Evolutionary conservation across 1,284 basidiomycete genomes (phyloP), one percentile per base, ranked within the genome.

Genomic region (Inonotus obliquus): DNA sequence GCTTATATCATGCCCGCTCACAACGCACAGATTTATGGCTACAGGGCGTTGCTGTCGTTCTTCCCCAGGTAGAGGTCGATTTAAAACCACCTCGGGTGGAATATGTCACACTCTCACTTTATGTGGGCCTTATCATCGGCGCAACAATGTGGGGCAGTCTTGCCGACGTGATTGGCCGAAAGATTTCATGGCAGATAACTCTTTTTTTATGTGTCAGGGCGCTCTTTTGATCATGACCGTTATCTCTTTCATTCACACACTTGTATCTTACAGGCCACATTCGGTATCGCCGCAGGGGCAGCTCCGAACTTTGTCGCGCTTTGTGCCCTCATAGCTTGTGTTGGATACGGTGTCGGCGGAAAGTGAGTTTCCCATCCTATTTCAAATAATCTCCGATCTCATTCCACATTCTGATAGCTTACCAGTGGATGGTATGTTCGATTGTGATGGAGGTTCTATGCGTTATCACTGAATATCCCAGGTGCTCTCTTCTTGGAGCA

Each of bases 271-370:
- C 21, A 62, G 61, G 61, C 81, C 32, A 69, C 84, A 0, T 87
- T 87, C 66, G 85, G 84, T 17, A 75, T 86, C 53, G 80, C 80
- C 0, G 79, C 83, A 1, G 86, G 82, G 23, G 82, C 75, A 1
- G 76, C 83, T 10, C 73, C 76, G 5, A 82, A 77, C 67, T 86
- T 86, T 67, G 72, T 77, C 32, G 71, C 75, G 0, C 74, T 85
- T 57, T 80, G 79, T 25, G 74, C 78, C 10, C 72, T 87, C 59
- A 73, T 82, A 17, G 80, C 79, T 9, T 79, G 77, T 62, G 69
- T 81, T 62, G 83, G 84, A 25, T 79, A 87, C 62, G 84, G 84
- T 38, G 72, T 83, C 53, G 80, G 85, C 64, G 79, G 84, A 64
- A 86, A 85, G 80, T 79, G 65, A 67, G 78, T 51, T 41, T 59